Conservation (phyloP, 139 green algal genomes). For the Chlorella sp. region DNA sequence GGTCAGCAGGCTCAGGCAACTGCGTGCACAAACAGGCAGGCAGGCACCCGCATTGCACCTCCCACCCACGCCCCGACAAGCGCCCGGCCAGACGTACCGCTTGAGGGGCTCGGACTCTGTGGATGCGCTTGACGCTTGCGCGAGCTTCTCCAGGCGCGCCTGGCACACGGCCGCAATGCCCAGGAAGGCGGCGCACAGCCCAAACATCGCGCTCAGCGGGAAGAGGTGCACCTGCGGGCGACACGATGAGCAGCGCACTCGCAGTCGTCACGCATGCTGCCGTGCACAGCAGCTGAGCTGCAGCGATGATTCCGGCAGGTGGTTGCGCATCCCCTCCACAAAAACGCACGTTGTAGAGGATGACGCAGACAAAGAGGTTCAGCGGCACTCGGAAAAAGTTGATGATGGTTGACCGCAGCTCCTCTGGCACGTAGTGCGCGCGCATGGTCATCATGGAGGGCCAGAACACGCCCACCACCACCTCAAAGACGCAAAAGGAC, state of each 20-base stretch:
- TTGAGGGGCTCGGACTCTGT: no score
- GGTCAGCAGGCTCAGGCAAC: no score
- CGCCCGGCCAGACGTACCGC: no score
- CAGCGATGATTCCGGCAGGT: neutral
- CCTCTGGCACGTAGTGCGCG: constrained; percentile 87
- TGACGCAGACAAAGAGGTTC: constrained; percentile 94
- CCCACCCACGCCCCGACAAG: no score
- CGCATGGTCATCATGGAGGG: constrained; percentile 96
- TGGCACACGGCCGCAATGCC: constrained; percentile 8
- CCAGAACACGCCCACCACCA: constrained; percentile 89
- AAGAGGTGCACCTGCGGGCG: constrained; percentile 39
- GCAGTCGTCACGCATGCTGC: neutral
- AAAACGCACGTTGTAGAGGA: constrained; percentile 37
- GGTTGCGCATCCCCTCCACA: neutral
- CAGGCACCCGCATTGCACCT: no score
- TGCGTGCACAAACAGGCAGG: no score
- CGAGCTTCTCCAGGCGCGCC: constrained; percentile 13
- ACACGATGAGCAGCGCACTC: neutral
- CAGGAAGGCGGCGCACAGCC: constrained; percentile 32
- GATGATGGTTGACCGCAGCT: constrained; percentile 93
- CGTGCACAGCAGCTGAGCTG: neutral
- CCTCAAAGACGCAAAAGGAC: constrained; percentile 92
- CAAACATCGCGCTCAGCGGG: constrained; percentile 38
- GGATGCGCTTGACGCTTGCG: no score
- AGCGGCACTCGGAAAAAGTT: constrained; percentile 97